A percentile compares a stretch with the other conserved stretches of the same genome.
Evolutionary conservation across 495 filamentous ascomycete genomes (phyloP).

Genomic region (Neurospora tetraspora): DNA sequence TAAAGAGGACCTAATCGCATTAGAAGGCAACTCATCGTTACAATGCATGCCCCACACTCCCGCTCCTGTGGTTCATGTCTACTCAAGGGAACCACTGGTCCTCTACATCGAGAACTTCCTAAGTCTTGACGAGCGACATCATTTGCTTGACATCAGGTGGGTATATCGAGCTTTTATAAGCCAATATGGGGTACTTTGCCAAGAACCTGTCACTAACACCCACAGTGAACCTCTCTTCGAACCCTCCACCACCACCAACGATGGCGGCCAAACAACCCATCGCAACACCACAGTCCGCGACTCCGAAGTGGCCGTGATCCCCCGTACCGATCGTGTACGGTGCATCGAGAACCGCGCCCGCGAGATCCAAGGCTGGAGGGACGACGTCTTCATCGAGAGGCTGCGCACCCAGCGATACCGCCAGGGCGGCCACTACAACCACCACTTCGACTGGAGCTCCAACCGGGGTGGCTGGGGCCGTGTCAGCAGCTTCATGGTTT

Average conservation of each 20-base stretch:
- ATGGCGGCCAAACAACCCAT: constrained; percentile 23
- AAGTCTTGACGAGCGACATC: constrained; percentile 21
- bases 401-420: constrained; percentile 35
- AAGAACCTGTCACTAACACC: neutral
- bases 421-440: constrained; percentile 28
- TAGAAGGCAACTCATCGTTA: constrained; percentile 22
- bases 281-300: constrained; percentile 30
- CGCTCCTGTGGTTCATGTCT: constrained; percentile 27
- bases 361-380: constrained; percentile 36
- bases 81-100: constrained; percentile 32
- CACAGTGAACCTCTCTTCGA: constrained; percentile 30
- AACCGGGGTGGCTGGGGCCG: constrained; percentile 33
- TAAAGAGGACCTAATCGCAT: constrained; percentile 32
- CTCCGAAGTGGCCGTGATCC: constrained; percentile 38
- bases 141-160: constrained; percentile 36
- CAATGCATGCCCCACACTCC: constrained; percentile 15
- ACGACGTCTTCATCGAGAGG: constrained; percentile 34
- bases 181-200: neutral
- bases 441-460: constrained; percentile 39
- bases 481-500: constrained; percentile 39
- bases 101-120: constrained; percentile 39
- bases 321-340: constrained; percentile 28
- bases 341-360: constrained; percentile 34
- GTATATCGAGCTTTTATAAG: neutral
- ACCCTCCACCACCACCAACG: constrained; percentile 33